Percentiles rank a stretch among this genome's conserved stretches.
These are phyloP conservation scores for Phyllosticta citrichinensis DNA, from an alignment of 2,329 filamentous ascomycete species.

Conservation along the genomic window DNA sequence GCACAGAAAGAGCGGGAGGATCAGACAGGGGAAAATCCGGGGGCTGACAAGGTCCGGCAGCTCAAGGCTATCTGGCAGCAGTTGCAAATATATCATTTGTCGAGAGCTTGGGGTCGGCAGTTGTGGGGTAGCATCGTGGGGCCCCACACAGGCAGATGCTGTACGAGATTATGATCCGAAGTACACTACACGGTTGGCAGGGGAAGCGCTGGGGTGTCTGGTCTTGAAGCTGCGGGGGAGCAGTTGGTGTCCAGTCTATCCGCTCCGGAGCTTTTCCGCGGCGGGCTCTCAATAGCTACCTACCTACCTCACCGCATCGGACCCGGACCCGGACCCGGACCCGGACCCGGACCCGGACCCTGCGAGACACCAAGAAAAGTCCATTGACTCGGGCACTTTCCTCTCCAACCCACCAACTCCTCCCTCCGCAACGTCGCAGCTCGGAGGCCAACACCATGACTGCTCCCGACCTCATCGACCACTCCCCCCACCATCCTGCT, in stretches of 20 bases:
- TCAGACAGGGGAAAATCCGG: background rate
- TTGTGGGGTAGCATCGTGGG: background rate
- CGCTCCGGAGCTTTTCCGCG: background rate
- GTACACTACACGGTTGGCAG: background rate
- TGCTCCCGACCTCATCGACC: slow-evolving; percentile 52
- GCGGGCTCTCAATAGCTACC: background rate
- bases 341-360: no score
- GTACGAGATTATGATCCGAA: background rate
- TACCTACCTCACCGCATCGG: no score
- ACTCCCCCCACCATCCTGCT: slow-evolving; percentile 78
- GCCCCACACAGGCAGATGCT: background rate
- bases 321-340: no score
- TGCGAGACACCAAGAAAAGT: background rate
- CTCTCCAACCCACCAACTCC: background rate
- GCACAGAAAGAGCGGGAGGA: background rate
- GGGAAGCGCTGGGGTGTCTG: background rate
- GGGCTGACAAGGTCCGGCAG: background rate
- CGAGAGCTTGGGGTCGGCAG: background rate
- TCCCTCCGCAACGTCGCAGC: background rate
- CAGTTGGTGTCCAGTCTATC: background rate
- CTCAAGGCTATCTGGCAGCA: background rate
- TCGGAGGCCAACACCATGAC: slow-evolving; percentile 25
- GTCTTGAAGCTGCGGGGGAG: background rate
- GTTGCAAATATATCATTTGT: background rate
- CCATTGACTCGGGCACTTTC: background rate